Base-by-base conservation (phyloP, 83 land plant genomes). In the Thuja plicata region DNA sequence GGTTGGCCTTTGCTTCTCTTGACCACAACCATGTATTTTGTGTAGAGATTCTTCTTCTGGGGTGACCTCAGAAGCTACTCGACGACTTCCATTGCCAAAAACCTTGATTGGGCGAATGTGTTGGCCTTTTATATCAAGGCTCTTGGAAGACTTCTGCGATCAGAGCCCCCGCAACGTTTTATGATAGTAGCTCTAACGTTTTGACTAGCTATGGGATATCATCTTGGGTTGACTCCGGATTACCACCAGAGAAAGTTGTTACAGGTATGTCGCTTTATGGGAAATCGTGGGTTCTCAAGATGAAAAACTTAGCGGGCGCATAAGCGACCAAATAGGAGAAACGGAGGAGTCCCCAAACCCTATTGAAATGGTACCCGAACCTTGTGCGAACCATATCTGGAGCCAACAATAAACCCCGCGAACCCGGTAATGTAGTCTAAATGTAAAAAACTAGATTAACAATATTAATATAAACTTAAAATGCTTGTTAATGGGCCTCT, bases 211-310 rank as follows among this genome's bases (percentile, higher is more conserved):
- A 84, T 74, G 92, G 92, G 17, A 87, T 94, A 55, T 17, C 37
- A n/a, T 88, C 89, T 9, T 93, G 94, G 94, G 52, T 92, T 41
- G 81, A 87, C 46, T 91, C 93, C 4, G 91, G 95, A 11, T 5
- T 92, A 34, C 90, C 92, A 12, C 24, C 90, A 2, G 1, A 46
- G 32, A 91, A 93, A 73, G 86, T 88, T 8, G 92, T 91, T 5
- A 79, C 91, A 91, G 92, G 94, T 3, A 87, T 94, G 66, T 93
- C 94, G n/a, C 73, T 90, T 50, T 94, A 90, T 45, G 94, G 94
- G 8, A 46, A 87, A 43, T 86, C 92, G 5, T 93, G 94, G 94
- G 30, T 86, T 37, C 87, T 93, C 24, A 76, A 52, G 55, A 11
- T 13, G 55, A 13, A 12, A 52, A 12, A 52, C 13, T 2, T 12